A percentile compares a stretch with the other conserved stretches of the same genome.
phyloP scores from a whole-genome alignment of 306 rosid genomes.

The Hippophae gyantsensis region DNA sequence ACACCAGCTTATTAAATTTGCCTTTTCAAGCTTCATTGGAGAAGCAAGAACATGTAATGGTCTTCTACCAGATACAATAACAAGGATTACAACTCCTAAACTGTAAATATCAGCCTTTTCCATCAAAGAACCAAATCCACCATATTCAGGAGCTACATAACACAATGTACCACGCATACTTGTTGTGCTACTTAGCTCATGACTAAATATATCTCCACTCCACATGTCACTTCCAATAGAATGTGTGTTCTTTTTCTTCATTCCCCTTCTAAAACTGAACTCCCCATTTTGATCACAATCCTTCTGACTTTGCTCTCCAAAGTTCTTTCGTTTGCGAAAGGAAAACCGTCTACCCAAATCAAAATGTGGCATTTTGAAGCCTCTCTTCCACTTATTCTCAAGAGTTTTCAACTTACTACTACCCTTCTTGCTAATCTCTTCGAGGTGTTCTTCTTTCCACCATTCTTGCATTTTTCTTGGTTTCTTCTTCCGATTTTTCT shows the following conservation, averaged over 20 bases:
- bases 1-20: slow-evolving; percentile 87
- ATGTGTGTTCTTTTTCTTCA: slow-evolving; percentile 54
- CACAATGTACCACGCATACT: slow-evolving; percentile 93
- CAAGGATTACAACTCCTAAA: slow-evolving; percentile 84
- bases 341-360: slow-evolving; percentile 55
- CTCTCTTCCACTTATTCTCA: slow-evolving; percentile 52
- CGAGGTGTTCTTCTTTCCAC: slow-evolving; percentile 95
- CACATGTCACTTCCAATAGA: slow-evolving; percentile 72
- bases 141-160: slow-evolving; percentile 88
- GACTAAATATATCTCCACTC: slow-evolving; percentile 83
- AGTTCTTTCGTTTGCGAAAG: slow-evolving; percentile 35
- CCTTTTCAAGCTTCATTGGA: slow-evolving; percentile 98
- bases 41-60: slow-evolving; percentile 84
- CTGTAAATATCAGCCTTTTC: slow-evolving; percentile 94
- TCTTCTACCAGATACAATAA: slow-evolving; percentile 83
- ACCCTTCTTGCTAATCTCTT: slow-evolving; percentile 68
- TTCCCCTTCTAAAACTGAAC: slow-evolving; percentile 85
- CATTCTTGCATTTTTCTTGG: slow-evolving; percentile 87
- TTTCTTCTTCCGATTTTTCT: slow-evolving; percentile 52
- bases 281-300: slow-evolving; percentile 57
- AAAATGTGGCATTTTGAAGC: slow-evolving; percentile 67
- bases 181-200: slow-evolving; percentile 95
- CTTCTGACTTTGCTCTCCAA: slow-evolving; percentile 30
- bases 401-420: slow-evolving; percentile 36
- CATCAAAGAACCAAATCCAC: slow-evolving; percentile 74